Evolutionary conservation across 306 rosid genomes (phyloP).

Genomic region (Dryas octopetala): DNA sequence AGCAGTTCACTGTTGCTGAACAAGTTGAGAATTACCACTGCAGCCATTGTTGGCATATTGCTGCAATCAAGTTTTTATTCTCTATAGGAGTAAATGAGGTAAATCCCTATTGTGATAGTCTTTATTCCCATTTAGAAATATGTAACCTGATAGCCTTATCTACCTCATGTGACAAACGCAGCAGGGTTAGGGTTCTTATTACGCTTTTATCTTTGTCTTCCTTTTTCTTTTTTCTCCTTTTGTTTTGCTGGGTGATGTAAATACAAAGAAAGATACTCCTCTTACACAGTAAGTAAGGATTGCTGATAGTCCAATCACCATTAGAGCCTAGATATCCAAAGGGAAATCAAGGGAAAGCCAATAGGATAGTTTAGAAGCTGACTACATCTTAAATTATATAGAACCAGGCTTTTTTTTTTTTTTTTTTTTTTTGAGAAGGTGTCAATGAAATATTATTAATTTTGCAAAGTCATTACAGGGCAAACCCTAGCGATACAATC

Average conservation of each 20-base stretch:
- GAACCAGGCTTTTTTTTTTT: not conserved
- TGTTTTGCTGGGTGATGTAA: not conserved
- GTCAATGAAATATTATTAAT: no score
- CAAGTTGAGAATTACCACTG: conserved; percentile 81
- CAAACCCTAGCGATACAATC: no score
- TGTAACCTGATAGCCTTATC: not conserved
- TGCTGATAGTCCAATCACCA: conserved; percentile 4
- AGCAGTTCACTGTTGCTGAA: conserved; percentile 73
- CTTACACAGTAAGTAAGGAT: not conserved
- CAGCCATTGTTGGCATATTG: conserved; percentile 81
- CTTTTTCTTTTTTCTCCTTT: not conserved
- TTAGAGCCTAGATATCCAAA: not conserved
- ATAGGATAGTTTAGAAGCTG: not conserved
- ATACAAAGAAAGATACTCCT: not conserved
- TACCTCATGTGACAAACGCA: not conserved
- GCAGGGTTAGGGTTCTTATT: conserved; percentile 8
- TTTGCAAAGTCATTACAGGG: no score
- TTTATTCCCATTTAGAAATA: not conserved
- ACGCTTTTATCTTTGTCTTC: not conserved
- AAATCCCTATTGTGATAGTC: conserved; percentile 7
- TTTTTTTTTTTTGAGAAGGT: no score
- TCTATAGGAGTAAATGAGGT: conserved; percentile 67
- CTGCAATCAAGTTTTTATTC: conserved; percentile 70
- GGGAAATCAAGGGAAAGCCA: not conserved
- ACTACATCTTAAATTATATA: not conserved